Base-by-base conservation (phyloP, 2,329 filamentous ascomycete genomes). In the Colletotrichum orchidophilum region DNA sequence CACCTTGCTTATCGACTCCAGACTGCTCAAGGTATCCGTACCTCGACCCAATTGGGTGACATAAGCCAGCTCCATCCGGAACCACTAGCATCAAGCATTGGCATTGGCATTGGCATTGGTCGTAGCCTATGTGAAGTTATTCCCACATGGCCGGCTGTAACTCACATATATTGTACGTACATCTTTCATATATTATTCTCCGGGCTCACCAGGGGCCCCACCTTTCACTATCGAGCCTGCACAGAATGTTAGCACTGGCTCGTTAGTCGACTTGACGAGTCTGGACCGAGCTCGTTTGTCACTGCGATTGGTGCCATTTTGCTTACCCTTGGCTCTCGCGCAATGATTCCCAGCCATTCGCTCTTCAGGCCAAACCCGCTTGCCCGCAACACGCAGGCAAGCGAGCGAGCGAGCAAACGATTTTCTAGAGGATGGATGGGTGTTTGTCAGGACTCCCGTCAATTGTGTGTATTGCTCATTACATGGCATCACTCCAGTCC, bases 31-130 rank as follows among this genome's bases (percentile, higher is more conserved):
- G 55, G 53, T 58, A 31, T 50, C 24, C 27, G 52, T 50, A 24
- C 13, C 15, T 63, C 31, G 29, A 13, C 49, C 50, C 8, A 29
- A 54, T 54, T 31, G 42, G 52, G 39, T 67, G 63, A 67, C 63
- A 67, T 58, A 58, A 71, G 52, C 57, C 63, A 29, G 50, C 63
- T 64, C 58, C 68, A 49, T 68, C 57, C 58, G 39, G 7, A n/a
- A 46, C 39, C 39, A 46, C 46, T 46, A 24, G 42, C 42, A 66
- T 26, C 39, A n/a, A 46, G 35, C 35, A 39, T 61, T 46, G 55
- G 63, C 27, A 33, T 35, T 53, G 46, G 49, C 49, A 53, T 50
- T 9, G 24, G 50, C 4, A 53, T 9, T 53, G 21, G 42, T 31
- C 42, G 27, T 27, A 15, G 50, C 50, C 15, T 35, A 21, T n/a